These are phyloP conservation scores for Phragmites australis DNA, from an alignment of 176 grass and related monocot genomes.

Conservation along the genomic window DNA sequence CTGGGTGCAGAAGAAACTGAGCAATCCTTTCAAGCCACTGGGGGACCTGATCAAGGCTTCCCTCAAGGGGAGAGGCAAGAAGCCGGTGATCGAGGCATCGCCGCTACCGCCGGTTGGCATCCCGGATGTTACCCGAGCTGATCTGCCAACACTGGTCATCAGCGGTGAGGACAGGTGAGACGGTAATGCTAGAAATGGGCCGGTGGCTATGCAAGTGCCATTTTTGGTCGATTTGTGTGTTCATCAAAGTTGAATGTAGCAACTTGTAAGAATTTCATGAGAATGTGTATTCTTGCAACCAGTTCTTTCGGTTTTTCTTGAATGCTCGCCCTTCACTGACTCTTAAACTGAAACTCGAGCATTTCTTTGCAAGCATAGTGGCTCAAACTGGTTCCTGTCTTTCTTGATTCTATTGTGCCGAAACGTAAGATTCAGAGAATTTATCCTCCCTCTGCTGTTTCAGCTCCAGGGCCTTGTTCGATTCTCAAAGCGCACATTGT, in stretches of 20 bases:
- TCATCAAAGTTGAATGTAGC: constrained; percentile 5
- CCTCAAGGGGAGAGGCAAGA: constrained; percentile 5
- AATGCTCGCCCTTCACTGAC: background rate
- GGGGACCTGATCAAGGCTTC: constrained; percentile 40
- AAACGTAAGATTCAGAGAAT: background rate
- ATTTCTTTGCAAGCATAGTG: background rate
- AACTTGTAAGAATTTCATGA: background rate
- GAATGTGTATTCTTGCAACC: background rate
- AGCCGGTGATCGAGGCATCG: constrained; percentile 31
- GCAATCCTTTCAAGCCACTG: constrained; percentile 50
- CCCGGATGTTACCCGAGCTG: constrained; percentile 16
- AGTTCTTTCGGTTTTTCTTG: background rate
- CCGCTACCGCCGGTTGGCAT: constrained; percentile 30
- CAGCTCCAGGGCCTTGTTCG: too few relatives aligned
- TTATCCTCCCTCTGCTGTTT: background rate
- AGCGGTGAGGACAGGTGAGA: background rate
- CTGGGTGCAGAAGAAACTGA: constrained; percentile 30
- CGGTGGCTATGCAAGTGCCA: background rate
- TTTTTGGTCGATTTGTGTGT: background rate
- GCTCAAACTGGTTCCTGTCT: background rate
- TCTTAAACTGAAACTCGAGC: background rate
- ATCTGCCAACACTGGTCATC: constrained; percentile 35
- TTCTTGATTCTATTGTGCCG: background rate
- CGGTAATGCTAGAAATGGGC: background rate
- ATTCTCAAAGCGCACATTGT: too few relatives aligned